Conservation (phyloP, 176 grass and related monocot species). For the Eleusine indica region DNA sequence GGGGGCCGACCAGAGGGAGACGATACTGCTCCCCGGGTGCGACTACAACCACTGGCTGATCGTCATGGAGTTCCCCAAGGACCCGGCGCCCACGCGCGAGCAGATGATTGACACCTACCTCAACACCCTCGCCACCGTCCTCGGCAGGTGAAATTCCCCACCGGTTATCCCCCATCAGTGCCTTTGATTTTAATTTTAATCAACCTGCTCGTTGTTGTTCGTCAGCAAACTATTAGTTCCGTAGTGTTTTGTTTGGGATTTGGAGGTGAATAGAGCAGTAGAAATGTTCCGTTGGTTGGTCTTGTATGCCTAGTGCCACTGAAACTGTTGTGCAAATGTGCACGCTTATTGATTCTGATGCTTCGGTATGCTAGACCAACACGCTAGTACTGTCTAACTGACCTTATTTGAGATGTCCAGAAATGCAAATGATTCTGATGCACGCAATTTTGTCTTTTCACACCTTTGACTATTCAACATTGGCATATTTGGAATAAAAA, state of each 20-base stretch:
- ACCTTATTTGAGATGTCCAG: neutral
- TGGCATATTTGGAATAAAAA: no score
- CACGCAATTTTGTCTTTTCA: no score
- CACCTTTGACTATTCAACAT: no score
- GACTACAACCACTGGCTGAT: conserved; percentile 99
- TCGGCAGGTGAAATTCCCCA: conserved; percentile 60
- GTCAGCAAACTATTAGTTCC: neutral
- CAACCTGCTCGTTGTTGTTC: neutral
- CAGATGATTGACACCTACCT: conserved; percentile 99
- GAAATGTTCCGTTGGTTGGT: neutral
- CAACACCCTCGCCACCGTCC: conserved; percentile 85
- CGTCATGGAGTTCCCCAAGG: conserved; percentile 99
- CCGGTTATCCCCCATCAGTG: neutral
- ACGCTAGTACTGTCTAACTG: neutral
- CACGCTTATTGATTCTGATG: neutral
- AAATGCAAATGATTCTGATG: neutral
- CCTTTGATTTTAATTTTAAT: no score
- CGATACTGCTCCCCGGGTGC: conserved; percentile 91
- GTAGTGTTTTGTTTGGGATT: neutral
- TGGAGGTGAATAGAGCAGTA: neutral
- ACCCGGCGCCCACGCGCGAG: conserved; percentile 91
- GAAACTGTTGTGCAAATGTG: neutral
- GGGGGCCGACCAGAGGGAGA: conserved; percentile 66
- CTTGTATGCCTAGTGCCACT: neutral
- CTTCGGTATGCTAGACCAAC: neutral